Evolutionary conservation across 352 stramenopile species (phyloP), one percentile per base, ranked within the genome.

Genomic region (Globisporangium rhizosaccharum): DNA sequence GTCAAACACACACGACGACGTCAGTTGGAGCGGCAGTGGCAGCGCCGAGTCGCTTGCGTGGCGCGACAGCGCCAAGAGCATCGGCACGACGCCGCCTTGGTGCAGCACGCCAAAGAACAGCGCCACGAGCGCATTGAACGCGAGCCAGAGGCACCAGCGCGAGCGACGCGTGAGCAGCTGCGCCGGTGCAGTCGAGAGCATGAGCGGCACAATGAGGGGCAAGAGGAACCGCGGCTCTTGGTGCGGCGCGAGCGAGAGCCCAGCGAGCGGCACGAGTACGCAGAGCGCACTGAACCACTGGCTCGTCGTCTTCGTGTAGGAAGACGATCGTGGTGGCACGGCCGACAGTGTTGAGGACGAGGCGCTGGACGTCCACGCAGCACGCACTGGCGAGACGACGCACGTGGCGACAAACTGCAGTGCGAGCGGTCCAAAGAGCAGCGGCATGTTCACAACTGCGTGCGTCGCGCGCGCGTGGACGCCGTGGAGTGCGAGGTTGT

Each of bases 341-440:
- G n/a, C n/a, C n/a, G n/a, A n/a, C n/a, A n/a, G n/a, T n/a, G n/a
- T n/a, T n/a, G n/a, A n/a, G n/a, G n/a, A n/a, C n/a, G n/a, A n/a
- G n/a, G n/a, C n/a, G n/a, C n/a, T n/a, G n/a, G 57, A 42, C 98
- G 59, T 59, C 98, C 98, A 51, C 94, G 81, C 20, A 91, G 85
- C 70, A 98, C 92, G 39, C 8, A 98, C 62, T 2, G 90, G 90
- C 28, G 87, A 73, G 10, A 96, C 50, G 45, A 90, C 79, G 11
- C 69, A 82, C 5, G 60, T 49, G 12, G 48, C 54, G 5, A 94
- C 44, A 44, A 85, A 83, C 39, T 80, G 41, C 33, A 96, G 18
- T 56, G 85, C 82, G 12, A 97, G 62, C 53, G 91, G 89, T 9
- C 90, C 90, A 68, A 96, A 98, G 52, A 98, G 74, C 69, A 98